Conservation (phyloP, 768 basidiomycete species). For the Infundibulicybe gibba region DNA sequence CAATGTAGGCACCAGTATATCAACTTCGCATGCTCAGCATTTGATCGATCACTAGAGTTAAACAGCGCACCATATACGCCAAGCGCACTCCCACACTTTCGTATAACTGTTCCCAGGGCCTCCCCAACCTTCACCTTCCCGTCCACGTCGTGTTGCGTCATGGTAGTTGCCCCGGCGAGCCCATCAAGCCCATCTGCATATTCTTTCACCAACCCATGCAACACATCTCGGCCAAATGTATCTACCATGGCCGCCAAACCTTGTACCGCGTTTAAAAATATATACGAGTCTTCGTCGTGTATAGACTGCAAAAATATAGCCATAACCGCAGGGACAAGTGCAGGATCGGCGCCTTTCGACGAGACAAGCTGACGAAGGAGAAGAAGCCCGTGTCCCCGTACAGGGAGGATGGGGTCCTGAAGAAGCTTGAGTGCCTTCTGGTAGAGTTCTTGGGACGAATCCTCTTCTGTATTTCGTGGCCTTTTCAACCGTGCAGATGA, state of each 20-base stretch:
- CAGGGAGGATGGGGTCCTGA: constrained; percentile 89
- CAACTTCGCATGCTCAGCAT: constrained; percentile 37
- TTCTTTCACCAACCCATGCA: constrained; percentile 59
- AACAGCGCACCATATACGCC: constrained; percentile 58
- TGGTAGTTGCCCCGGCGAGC: constrained; percentile 32
- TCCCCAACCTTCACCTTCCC: constrained; percentile 77
- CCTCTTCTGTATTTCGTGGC: constrained; percentile 26
- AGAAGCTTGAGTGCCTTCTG: constrained; percentile 85
- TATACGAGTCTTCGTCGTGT: constrained; percentile 93
- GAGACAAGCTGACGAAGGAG: constrained; percentile 76
- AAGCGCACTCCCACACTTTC: constrained; percentile 67
- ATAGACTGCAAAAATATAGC: constrained; percentile 83
- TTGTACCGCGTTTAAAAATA: constrained; percentile 90
- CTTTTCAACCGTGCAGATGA: constrained; percentile 28
- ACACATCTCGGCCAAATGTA: constrained; percentile 67
- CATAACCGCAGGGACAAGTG: constrained; percentile 77
- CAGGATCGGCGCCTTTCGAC: constrained; percentile 38
- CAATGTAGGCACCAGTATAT: constrained; percentile 72
- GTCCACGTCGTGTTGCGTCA: constrained; percentile 68
- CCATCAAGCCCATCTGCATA: constrained; percentile 58
- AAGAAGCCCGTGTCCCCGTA: constrained; percentile 88
- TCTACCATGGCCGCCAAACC: constrained; percentile 90
- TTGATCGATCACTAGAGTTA: not conserved
- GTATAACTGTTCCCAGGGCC: constrained; percentile 75
- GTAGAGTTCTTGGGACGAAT: constrained; percentile 62